Conservation (phyloP, 306 rosid species). For the Gynostemma pentaphyllum region DNA sequence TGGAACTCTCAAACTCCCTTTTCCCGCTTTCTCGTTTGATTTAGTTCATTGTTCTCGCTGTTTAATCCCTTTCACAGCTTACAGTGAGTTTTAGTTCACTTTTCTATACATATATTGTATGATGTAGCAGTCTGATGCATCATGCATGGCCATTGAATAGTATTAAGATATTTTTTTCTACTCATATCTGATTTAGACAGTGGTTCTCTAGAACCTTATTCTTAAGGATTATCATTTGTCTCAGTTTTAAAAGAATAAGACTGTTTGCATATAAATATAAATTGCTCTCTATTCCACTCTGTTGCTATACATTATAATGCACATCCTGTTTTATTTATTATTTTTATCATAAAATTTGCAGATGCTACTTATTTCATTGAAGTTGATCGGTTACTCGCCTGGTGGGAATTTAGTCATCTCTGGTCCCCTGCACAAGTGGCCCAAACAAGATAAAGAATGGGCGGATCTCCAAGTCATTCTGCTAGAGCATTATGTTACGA, state of each 20-base stretch:
- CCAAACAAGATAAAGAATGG: slow-evolving; percentile 98
- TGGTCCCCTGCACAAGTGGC: slow-evolving; percentile 96
- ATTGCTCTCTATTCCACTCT: background rate
- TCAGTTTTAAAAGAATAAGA: background rate
- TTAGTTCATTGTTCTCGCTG: slow-evolving; percentile 94
- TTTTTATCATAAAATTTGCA: slow-evolving; percentile 25
- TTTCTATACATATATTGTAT: background rate
- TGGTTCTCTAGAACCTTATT: background rate
- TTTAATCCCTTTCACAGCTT: slow-evolving; percentile 92
- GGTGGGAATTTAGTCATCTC: slow-evolving; percentile 89
- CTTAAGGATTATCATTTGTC: background rate
- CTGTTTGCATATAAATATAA: background rate
- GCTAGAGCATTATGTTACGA: slow-evolving; percentile 95
- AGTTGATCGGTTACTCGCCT: slow-evolving; percentile 93
- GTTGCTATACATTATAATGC: background rate
- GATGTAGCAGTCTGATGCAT: background rate
- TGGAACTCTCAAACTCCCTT: slow-evolving; percentile 93
- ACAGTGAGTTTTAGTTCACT: slow-evolving; percentile 47
- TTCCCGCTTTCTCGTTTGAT: slow-evolving; percentile 87
- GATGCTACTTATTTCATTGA: slow-evolving; percentile 90
- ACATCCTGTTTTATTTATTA: slow-evolving; percentile 17
- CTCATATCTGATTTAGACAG: background rate
- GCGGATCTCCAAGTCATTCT: slow-evolving; percentile 87
- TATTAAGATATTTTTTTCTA: background rate
- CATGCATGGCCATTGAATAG: background rate